Evolutionary conservation across 1,284 basidiomycete species (phyloP), one percentile per base, ranked within the genome.

Genomic region (Cystobasidiaceae sp.): DNA sequence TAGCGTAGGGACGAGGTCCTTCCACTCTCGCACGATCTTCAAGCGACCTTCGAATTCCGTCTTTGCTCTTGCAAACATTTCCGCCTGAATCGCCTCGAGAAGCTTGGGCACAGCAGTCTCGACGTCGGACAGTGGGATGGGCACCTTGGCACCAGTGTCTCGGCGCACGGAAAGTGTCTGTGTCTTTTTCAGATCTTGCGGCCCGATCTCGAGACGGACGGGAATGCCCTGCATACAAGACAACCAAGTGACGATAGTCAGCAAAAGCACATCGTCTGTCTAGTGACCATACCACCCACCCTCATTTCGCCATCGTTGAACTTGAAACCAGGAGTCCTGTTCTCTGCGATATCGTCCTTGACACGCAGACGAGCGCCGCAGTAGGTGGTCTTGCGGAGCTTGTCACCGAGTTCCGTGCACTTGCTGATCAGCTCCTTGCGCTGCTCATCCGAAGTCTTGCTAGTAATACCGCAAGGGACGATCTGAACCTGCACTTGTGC

Each of bases 301-400:
- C 93, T 91, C 79, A 96, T 87, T 81, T 99, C 96, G 93, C 94
- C 97, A 76, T 97, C 91, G 77, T 97, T 97, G 81, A 97, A 99
- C 81, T 98, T 99, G 82, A 88, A 98, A 46, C 94, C 94, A 15
- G 94, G 94, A 51, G 92, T 97, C 80, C 98, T 96, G 27, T 89
- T 91, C 19, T 97, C 94, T 61, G 94, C 82, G 70, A 93, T 80
- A 79, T 99, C 96, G 0, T 90, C 90, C 79, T 88, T 91, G 48
- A 90, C 90, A 69, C 88, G 84, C 70, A 98, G 79, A 50, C 86
- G 93, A 9, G 81, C 83, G 63, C 68, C 77, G 32, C 32, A 44
- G 39, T 43, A 25, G 1, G 4, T 23, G 13, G 34, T 11, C 74
- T 70, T 61, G 17, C 65, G 58, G 17, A 68, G 48, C 17, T 30